phyloP scores from a whole-genome alignment of 176 grass and related monocot genomes.

The Eragrostis nindensis region DNA sequence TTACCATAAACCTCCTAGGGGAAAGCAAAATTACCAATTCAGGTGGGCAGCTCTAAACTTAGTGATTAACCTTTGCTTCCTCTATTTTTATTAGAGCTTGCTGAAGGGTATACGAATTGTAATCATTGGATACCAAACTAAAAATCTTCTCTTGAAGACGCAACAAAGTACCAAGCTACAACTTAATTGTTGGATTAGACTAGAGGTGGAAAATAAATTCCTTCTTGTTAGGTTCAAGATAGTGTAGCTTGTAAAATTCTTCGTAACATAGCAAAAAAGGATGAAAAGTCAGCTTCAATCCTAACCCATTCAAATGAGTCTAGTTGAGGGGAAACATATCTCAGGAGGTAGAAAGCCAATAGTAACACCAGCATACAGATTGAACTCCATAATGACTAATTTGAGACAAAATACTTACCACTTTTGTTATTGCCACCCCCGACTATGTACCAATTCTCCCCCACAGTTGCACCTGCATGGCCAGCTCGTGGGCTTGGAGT shows the following conservation, averaged over 20 bases:
- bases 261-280: not conserved
- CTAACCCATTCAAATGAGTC: slow-evolving; percentile 3
- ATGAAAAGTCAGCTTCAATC: not conserved
- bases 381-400: slow-evolving; percentile 19
- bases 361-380: slow-evolving; percentile 27
- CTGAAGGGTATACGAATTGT: not conserved
- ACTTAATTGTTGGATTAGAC: slow-evolving; percentile 9
- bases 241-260: slow-evolving; percentile 21
- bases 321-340: not conserved
- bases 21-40: not conserved
- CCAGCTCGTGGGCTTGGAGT: slow-evolving; percentile 86
- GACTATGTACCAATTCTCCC: slow-evolving; percentile 94
- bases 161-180: slow-evolving; percentile 10
- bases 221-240: slow-evolving; percentile 11
- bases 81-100: slow-evolving; percentile 9
- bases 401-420: slow-evolving; percentile 53
- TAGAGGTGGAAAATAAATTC: slow-evolving; percentile 13
- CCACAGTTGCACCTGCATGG: slow-evolving; percentile 79
- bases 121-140: not conserved
- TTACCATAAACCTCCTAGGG: slow-evolving; percentile 9
- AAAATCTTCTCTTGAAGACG: not conserved
- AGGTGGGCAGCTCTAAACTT: not conserved
- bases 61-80: slow-evolving; percentile 17
- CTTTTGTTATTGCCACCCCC: slow-evolving; percentile 96
- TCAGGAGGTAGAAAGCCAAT: not conserved